These are phyloP conservation scores for Fusarium subglutinans DNA, from an alignment of 2,329 filamentous ascomycete species.

Conservation along the genomic window DNA sequence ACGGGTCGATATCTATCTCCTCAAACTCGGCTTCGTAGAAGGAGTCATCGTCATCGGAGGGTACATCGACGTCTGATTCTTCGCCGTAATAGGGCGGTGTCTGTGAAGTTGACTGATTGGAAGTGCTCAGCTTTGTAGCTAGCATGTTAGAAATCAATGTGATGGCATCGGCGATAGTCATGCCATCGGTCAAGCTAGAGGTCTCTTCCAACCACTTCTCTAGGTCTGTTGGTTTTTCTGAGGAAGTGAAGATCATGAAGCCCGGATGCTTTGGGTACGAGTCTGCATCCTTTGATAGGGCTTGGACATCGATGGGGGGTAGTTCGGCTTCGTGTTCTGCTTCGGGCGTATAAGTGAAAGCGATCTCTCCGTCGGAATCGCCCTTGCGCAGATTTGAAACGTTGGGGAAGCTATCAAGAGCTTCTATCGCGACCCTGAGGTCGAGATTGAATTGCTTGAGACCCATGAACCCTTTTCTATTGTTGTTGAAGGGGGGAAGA, in stretches of 20 bases:
- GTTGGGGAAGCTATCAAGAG: constrained; percentile 52
- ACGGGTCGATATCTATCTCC: constrained; percentile 25
- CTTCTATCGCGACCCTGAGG: constrained; percentile 48
- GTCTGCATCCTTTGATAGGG: constrained; percentile 49
- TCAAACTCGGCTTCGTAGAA: constrained; percentile 28
- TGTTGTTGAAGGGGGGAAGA: neutral
- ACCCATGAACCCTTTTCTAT: constrained; percentile 61
- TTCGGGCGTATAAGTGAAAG: constrained; percentile 65
- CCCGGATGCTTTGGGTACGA: constrained; percentile 51
- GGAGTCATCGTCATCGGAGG: constrained; percentile 14
- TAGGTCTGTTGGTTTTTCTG: constrained; percentile 52
- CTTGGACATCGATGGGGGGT: constrained; percentile 49
- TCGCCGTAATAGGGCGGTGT: neutral
- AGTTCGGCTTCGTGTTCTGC: constrained; percentile 38
- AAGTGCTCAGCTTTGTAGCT: constrained; percentile 9
- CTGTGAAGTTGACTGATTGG: neutral
- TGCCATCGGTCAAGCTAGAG: constrained; percentile 44
- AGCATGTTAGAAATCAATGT: constrained; percentile 25
- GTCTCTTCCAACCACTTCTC: constrained; percentile 55
- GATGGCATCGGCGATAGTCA: constrained; percentile 37
- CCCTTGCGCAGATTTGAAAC: constrained; percentile 67
- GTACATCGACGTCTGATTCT: constrained; percentile 7
- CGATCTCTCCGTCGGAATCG: constrained; percentile 77
- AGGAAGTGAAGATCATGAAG: constrained; percentile 57
- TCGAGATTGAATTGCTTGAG: constrained; percentile 73